Conservation (phyloP, 345 rosid genomes). For the Viola odorata region DNA sequence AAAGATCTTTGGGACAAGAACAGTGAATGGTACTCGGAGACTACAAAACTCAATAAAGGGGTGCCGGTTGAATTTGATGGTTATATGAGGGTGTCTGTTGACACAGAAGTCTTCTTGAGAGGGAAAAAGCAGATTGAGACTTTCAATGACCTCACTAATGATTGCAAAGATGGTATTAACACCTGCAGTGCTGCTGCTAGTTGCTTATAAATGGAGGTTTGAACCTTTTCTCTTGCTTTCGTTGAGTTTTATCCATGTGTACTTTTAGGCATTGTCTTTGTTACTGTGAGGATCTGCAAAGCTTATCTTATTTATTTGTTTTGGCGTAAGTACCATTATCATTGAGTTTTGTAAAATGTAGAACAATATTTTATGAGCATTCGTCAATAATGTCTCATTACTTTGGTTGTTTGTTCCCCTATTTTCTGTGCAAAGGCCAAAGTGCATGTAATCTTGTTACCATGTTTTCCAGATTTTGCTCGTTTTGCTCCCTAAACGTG, state of each 20-base stretch:
- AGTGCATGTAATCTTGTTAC: too few relatives aligned
- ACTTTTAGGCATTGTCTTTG: slow-evolving; percentile 11
- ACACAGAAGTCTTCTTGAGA: slow-evolving; percentile 88
- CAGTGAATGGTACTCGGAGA: slow-evolving; percentile 89
- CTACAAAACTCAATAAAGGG: slow-evolving; percentile 70
- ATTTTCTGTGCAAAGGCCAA: too few relatives aligned
- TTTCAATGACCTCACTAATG: slow-evolving; percentile 81
- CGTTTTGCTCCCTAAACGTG: too few relatives aligned
- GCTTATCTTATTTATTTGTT: slow-evolving; percentile 12
- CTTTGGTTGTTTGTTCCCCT: too few relatives aligned
- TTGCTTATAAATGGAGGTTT: slow-evolving; percentile 20
- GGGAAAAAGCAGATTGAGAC: slow-evolving; percentile 95
- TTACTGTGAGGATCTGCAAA: slow-evolving; percentile 17
- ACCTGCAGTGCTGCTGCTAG: slow-evolving; percentile 67
- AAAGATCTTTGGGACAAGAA: slow-evolving; percentile 80
- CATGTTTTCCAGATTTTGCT: too few relatives aligned
- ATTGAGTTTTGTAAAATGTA: slow-evolving; percentile 6
- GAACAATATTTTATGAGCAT: too few relatives aligned
- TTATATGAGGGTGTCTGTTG: slow-evolving; percentile 83
- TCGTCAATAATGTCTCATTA: not conserved
- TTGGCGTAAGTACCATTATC: too few relatives aligned
- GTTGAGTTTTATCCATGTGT: slow-evolving; percentile 3
- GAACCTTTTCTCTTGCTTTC: slow-evolving; percentile 7
- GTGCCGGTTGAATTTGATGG: slow-evolving; percentile 85
- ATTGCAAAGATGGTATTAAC: slow-evolving; percentile 83